These are phyloP conservation scores for Pharnaceum exiguum DNA, from an alignment of 148 eudicot species.

Conservation along the genomic window DNA sequence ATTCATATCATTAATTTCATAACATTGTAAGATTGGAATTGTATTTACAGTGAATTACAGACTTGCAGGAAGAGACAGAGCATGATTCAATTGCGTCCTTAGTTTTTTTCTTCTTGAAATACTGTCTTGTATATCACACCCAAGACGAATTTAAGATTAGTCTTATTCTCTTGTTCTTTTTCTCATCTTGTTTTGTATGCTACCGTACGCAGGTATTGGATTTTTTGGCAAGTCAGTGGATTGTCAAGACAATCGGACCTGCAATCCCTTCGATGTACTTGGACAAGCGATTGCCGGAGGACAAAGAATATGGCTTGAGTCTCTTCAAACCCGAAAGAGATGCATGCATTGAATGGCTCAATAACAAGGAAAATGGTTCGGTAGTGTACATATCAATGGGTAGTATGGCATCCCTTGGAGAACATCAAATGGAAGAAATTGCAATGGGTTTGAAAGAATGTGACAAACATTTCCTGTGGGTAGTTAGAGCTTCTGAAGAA, in stretches of 20 bases:
- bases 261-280: constrained; percentile 31
- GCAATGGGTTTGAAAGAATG: constrained; percentile 32
- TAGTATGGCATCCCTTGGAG: constrained; percentile 35
- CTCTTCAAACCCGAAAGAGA: constrained; percentile 25
- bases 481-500: constrained; percentile 42
- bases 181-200: too few species aligned
- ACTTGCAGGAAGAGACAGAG: too few species aligned
- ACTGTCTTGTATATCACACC: too few species aligned
- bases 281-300: constrained; percentile 37
- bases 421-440: constrained; percentile 48
- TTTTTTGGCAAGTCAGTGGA: constrained; percentile 33
- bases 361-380: constrained; percentile 24
- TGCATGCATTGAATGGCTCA: constrained; percentile 25
- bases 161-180: too few species aligned
- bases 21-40: too few species aligned
- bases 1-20: too few species aligned
- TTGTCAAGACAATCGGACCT: constrained; percentile 36
- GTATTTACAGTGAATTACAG: too few species aligned
- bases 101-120: too few species aligned
- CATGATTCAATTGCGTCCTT: too few species aligned
- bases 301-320: constrained; percentile 34
- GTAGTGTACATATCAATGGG: constrained; percentile 64
- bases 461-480: constrained; percentile 44
- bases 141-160: too few species aligned
- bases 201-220: constrained; percentile 51